Percentiles rank a stretch among this genome's conserved stretches.
Evolutionary conservation across 257 asterid genomes (phyloP).

Genomic region (Nicotiana attenuata): DNA sequence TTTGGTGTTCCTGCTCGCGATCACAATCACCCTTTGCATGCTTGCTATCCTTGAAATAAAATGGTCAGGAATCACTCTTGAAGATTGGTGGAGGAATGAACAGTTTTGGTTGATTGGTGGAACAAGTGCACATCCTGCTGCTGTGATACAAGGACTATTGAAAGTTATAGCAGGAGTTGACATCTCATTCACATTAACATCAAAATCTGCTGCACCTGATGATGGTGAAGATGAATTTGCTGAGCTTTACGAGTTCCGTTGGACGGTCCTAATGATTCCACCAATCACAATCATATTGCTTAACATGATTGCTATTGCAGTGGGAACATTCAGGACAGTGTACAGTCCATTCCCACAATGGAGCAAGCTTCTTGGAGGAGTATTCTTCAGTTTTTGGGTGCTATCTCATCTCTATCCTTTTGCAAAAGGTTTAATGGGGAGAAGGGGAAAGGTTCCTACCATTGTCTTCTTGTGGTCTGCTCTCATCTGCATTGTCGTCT

Average conservation of each 20-base stretch:
- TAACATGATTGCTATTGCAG: slow-evolving; percentile 62
- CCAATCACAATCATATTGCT: slow-evolving; percentile 76
- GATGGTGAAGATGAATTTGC: slow-evolving; percentile 75
- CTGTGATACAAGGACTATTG: slow-evolving; percentile 76
- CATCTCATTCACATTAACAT: slow-evolving; percentile 76
- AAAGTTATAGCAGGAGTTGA: slow-evolving; percentile 88
- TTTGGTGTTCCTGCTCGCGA: slow-evolving; percentile 44
- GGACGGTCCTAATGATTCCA: slow-evolving; percentile 80
- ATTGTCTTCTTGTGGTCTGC: slow-evolving; percentile 89
- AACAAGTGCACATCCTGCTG: slow-evolving; percentile 89
- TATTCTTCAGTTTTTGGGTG: slow-evolving; percentile 93
- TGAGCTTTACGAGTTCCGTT: slow-evolving; percentile 74
- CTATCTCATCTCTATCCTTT: slow-evolving; percentile 84
- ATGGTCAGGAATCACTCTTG: slow-evolving; percentile 86
- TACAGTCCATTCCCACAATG: slow-evolving; percentile 79
- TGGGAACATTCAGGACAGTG: slow-evolving; percentile 63
- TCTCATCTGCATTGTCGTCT: slow-evolving; percentile 64
- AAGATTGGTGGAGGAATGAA: slow-evolving; percentile 97
- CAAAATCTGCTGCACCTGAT: slow-evolving; percentile 64
- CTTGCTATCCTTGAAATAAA: slow-evolving; percentile 73
- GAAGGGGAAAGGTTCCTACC: slow-evolving; percentile 73
- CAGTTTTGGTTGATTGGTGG: slow-evolving; percentile 97
- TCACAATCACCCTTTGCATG: slow-evolving; percentile 59
- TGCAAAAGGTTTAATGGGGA: slow-evolving; percentile 88
- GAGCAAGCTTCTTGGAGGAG: slow-evolving; percentile 82